These are phyloP conservation scores for Populus pruinosa DNA, from an alignment of 345 rosid genomes.

Conservation along the genomic window DNA sequence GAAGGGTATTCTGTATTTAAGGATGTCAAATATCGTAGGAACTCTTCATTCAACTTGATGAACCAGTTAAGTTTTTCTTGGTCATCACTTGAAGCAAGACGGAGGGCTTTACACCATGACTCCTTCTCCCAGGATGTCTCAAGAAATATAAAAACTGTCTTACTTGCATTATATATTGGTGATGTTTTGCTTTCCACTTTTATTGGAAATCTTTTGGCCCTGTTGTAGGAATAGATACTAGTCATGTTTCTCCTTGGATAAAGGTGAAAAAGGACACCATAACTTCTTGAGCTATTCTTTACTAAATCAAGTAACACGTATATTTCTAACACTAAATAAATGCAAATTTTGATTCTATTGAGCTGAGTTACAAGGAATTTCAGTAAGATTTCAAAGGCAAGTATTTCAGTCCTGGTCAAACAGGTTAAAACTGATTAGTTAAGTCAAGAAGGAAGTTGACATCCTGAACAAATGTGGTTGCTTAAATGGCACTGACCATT, in stretches of 20 bases:
- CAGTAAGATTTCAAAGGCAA: too few relatives aligned
- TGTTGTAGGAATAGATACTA: constrained; percentile 15
- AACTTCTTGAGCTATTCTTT: neutral
- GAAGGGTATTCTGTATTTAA: constrained; percentile 67
- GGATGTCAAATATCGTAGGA: constrained; percentile 54
- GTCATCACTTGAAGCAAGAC: constrained; percentile 72
- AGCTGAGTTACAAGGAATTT: neutral
- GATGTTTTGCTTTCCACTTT: constrained; percentile 67
- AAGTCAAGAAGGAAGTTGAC: too few relatives aligned
- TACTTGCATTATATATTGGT: constrained; percentile 57
- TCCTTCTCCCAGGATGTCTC: constrained; percentile 99
- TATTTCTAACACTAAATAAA: neutral
- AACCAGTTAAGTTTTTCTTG: constrained; percentile 53
- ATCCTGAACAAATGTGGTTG: too few relatives aligned
- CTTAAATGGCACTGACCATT: too few relatives aligned
- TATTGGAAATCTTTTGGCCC: constrained; percentile 91
- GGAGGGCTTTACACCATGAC: constrained; percentile 96
- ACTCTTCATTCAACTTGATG: constrained; percentile 50
- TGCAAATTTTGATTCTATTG: neutral
- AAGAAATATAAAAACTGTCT: constrained; percentile 58
- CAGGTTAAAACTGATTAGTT: too few relatives aligned
- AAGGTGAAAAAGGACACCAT: neutral
- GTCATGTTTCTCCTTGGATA: neutral
- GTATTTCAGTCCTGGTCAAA: too few relatives aligned
- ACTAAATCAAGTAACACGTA: neutral